Evolutionary conservation across 345 rosid genomes (phyloP).

Genomic region (Bruguiera parviflora): DNA sequence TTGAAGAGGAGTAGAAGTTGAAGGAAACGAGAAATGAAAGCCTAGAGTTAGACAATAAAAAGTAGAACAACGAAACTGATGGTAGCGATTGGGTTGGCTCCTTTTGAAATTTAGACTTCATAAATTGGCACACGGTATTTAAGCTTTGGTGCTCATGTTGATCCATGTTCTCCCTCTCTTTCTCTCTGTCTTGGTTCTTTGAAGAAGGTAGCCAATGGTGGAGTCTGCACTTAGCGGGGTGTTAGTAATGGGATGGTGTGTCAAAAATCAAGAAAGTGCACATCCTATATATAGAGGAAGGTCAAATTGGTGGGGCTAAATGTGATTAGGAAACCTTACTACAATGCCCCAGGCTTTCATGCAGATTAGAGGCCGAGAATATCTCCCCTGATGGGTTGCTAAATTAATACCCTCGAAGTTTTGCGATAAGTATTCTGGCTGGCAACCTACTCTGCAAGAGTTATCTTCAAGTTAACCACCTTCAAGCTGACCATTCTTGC

Average conservation of each 20-base stretch:
- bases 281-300: slow-evolving; percentile 17
- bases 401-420: background rate
- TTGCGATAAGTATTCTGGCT: slow-evolving; percentile 14
- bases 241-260: slow-evolving; percentile 3
- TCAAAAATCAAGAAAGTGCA: background rate
- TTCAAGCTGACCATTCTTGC: background rate
- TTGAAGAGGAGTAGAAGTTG: slow-evolving; percentile 35
- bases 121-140: slow-evolving; percentile 15
- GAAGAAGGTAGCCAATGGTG: background rate
- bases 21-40: slow-evolving; percentile 29
- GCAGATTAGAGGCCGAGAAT: background rate
- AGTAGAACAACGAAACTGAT: slow-evolving; percentile 54
- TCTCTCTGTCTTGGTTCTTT: background rate
- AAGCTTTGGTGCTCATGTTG: slow-evolving; percentile 11
- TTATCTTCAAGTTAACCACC: slow-evolving; percentile 3
- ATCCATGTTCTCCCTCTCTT: slow-evolving; percentile 30
- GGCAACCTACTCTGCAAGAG: background rate
- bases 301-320: background rate
- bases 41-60: slow-evolving; percentile 32
- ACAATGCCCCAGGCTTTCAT: slow-evolving; percentile 14
- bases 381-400: background rate
- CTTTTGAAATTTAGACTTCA: slow-evolving; percentile 38
- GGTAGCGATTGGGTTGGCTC: slow-evolving; percentile 38
- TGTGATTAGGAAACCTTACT: background rate
- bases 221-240: background rate